phyloP scores from a whole-genome alignment of 306 rosid species.

The Astragalus membranaceus region DNA sequence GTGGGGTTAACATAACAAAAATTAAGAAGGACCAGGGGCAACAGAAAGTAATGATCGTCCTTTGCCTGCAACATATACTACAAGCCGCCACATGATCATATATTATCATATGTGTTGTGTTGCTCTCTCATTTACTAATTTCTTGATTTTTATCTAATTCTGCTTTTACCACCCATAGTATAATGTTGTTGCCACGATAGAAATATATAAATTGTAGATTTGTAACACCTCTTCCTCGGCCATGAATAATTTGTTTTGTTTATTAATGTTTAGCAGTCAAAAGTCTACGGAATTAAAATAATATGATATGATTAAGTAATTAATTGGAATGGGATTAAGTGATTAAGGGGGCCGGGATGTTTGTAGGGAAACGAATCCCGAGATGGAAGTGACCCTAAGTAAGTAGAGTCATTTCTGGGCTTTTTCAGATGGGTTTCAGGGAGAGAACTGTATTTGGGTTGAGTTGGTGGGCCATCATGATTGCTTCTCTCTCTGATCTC shows the following conservation, averaged over 20 bases:
- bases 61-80: conserved; percentile 37
- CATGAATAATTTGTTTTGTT: neutral
- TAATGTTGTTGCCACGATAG: conserved; percentile 3
- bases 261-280: neutral
- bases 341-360: conserved; percentile 13
- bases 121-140: conserved; percentile 14
- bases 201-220: conserved; percentile 1
- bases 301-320: neutral
- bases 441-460: conserved; percentile 21
- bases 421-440: conserved; percentile 52
- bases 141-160: neutral
- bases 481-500: neutral
- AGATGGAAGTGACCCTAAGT: conserved; percentile 34
- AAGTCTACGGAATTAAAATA: neutral
- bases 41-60: conserved; percentile 39
- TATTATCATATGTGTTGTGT: neutral
- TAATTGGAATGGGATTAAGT: neutral
- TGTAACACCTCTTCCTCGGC: neutral
- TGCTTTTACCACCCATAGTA: conserved; percentile 4
- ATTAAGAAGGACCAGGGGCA: conserved; percentile 15
- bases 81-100: conserved; percentile 52
- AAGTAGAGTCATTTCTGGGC: conserved; percentile 57
- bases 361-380: conserved; percentile 43
- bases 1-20: too few relatives aligned
- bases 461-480: conserved; percentile 19